Conservation (phyloP, 495 filamentous ascomycete species). For the Ascobolus immersus region DNA sequence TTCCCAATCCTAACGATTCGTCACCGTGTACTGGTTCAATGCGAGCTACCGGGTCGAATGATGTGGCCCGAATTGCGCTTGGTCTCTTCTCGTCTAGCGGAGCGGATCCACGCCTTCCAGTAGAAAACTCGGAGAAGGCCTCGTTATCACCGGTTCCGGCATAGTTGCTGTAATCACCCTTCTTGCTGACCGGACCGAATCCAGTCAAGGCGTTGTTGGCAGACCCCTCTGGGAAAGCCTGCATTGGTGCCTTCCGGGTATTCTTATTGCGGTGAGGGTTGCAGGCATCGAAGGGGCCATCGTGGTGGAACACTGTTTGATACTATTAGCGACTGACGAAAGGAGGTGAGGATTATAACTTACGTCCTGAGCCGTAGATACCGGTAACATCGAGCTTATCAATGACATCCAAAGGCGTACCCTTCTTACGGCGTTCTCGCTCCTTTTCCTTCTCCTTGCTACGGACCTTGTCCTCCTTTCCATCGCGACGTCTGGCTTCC, state of each 20-base stretch:
- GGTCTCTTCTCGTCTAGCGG: constrained; percentile 14
- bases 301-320: constrained; percentile 75
- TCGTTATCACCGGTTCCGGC: constrained; percentile 57
- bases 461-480: constrained; percentile 2
- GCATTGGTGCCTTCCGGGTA: constrained; percentile 69
- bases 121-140: constrained; percentile 54
- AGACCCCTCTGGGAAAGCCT: constrained; percentile 79
- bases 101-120: constrained; percentile 12
- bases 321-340: neutral
- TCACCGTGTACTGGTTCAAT: constrained; percentile 57
- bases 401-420: constrained; percentile 57
- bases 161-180: constrained; percentile 59
- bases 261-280: constrained; percentile 86
- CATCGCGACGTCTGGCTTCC: constrained; percentile 17
- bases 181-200: constrained; percentile 54
- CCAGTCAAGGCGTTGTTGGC: constrained; percentile 81
- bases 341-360: constrained; percentile 18
- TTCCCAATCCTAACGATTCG: constrained; percentile 63
- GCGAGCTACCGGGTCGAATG: constrained; percentile 32
- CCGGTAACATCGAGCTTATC: constrained; percentile 94
- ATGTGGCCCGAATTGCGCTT: constrained; percentile 17
- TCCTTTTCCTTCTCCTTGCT: constrained; percentile 30
- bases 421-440: constrained; percentile 21
- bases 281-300: constrained; percentile 93
- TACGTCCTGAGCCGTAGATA: constrained; percentile 85